Conservation (phyloP, 495 filamentous ascomycete genomes). For the Aspergillus asperescens region DNA sequence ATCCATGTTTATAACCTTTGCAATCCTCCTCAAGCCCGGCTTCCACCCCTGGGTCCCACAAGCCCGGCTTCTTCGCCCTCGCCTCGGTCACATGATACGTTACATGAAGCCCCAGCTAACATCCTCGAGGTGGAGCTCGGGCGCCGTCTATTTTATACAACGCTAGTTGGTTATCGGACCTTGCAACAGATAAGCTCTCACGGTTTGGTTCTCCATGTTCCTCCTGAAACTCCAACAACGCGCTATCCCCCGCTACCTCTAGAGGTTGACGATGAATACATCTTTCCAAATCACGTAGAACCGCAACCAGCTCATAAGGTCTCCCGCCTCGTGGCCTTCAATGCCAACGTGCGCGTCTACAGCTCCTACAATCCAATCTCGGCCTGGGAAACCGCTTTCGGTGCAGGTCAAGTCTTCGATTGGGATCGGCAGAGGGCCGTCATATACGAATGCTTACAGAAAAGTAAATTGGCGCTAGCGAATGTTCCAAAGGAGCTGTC, state of each 20-base stretch:
- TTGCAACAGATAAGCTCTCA: conserved; percentile 63
- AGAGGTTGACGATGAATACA: conserved; percentile 74
- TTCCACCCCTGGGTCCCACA: conserved; percentile 14
- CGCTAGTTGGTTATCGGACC: conserved; percentile 60
- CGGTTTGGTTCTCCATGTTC: conserved; percentile 58
- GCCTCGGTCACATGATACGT: conserved; percentile 20
- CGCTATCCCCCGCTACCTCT: conserved; percentile 75
- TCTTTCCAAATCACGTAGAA: conserved; percentile 57
- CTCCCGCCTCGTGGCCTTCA: conserved; percentile 68
- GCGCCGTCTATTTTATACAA: conserved; percentile 72
- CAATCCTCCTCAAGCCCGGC: conserved; percentile 35
- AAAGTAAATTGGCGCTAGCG: conserved; percentile 55
- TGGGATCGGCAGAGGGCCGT: conserved; percentile 66
- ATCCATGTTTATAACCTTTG: conserved; percentile 61
- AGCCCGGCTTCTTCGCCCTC: conserved; percentile 31
- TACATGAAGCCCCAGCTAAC: conserved; percentile 45
- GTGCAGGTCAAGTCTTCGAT: conserved; percentile 61
- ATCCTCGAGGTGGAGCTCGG: conserved; percentile 73
- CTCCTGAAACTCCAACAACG: conserved; percentile 64
- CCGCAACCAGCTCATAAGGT: conserved; percentile 57
- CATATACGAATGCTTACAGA: conserved; percentile 55
- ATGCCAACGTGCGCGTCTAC: conserved; percentile 66
- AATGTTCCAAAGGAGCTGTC: conserved; percentile 56
- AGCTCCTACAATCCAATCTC: conserved; percentile 62
- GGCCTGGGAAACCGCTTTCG: conserved; percentile 68